Evolutionary conservation across 768 basidiomycete species (phyloP), one percentile per base, ranked within the genome.

Genomic region (Clavulina sp.): DNA sequence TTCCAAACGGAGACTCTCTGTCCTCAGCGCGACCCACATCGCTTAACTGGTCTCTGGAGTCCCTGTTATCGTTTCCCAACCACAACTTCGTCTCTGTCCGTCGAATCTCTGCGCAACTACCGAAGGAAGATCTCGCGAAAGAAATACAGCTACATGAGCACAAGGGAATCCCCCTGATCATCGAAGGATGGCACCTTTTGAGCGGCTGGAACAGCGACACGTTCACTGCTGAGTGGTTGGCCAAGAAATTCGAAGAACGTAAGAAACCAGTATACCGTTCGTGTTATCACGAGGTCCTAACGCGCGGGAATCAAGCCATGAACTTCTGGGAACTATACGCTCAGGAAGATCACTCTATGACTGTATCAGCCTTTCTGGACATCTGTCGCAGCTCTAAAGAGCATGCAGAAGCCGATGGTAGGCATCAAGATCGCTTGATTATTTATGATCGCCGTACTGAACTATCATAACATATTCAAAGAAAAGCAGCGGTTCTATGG

Each of bases 321-420:
- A n/a, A n/a, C n/a, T n/a, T n/a, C n/a, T n/a, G n/a, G n/a, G 80
- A 88, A 55, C 66, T 86, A 4, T 72, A 75, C 55, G 66, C 71
- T 49, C 68, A 76, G 62, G 60, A 61, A 5, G 84, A 88, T 62
- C 66, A 59, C 29, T 62, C 62, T 3, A 69, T 85, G 41, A 52
- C 70, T 0, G 56, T 84, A 16, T 50, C 61, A 0, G 74, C 78
- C 1, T 79, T 83, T 54, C 65, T 85, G 21, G 59, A 64, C 3
- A 68, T 59, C 46, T 70, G 70, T 38, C 71, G 69, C 24, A 56
- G 59, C 32, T 60, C 60, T 29, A 41, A 69, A 4, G 57, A 52
- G 18, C 70, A 70, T 56, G 65, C 66, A 1, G 56, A 54, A 9
- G 59, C 66, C 29, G 65, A 66, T 55, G 75, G 75, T 73, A 58